Conservation (phyloP, 1,139 yeast species). For the Yamadazyma sp. region DNA sequence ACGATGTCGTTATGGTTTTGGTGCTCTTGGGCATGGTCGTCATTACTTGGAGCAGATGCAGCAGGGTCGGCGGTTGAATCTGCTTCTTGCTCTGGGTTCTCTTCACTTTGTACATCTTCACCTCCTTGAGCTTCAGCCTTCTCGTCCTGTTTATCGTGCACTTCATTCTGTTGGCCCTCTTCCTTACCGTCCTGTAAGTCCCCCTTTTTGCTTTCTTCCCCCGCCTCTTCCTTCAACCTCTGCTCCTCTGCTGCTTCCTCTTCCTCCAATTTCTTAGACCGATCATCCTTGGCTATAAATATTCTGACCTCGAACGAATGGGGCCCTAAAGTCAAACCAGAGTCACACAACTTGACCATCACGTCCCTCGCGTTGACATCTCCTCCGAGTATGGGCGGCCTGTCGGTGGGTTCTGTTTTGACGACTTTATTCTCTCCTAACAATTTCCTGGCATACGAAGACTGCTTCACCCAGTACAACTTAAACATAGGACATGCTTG, state of each 20-base stretch:
- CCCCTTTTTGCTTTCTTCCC: constrained; percentile 5
- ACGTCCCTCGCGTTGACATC: constrained; percentile 71
- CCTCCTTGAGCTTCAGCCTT: too few relatives aligned
- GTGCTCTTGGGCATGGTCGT: too few relatives aligned
- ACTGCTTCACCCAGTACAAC: constrained; percentile 74
- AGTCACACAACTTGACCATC: constrained; percentile 86
- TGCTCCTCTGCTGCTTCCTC: constrained; percentile 8
- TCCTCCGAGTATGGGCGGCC: constrained; percentile 44
- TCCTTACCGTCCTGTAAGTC: constrained; percentile 1
- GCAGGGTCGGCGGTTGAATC: too few relatives aligned
- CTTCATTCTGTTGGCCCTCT: constrained; percentile 1
- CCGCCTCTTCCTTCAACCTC: constrained; percentile 9
- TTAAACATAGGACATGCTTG: constrained; percentile 70
- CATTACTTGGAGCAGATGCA: too few relatives aligned
- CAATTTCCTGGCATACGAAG: constrained; percentile 41
- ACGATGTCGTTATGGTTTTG: too few relatives aligned
- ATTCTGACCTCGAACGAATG: constrained; percentile 76
- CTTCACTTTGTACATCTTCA: too few relatives aligned
- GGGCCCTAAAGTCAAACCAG: constrained; percentile 73
- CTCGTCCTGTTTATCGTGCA: too few relatives aligned
- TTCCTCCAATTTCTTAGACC: constrained; percentile 30
- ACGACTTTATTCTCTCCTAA: constrained; percentile 32
- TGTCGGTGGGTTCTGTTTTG: constrained; percentile 24
- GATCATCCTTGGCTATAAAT: constrained; percentile 78
- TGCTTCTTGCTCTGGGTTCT: too few relatives aligned